Conservation (phyloP, 2,329 filamentous ascomycete genomes). For the Alternaria gansuensis region DNA sequence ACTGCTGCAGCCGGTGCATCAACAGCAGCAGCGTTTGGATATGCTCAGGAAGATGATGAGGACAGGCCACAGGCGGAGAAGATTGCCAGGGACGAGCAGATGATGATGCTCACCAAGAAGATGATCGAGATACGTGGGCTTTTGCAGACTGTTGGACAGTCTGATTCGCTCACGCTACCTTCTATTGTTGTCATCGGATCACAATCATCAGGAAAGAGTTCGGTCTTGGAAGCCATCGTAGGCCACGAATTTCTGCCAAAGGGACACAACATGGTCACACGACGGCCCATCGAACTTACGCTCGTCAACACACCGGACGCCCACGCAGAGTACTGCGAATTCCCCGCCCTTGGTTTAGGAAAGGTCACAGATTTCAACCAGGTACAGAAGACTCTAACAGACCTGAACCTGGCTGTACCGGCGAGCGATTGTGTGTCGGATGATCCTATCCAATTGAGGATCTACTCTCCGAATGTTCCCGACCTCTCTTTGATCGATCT, state of each 20-base stretch:
- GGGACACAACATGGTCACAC: constrained; percentile 98
- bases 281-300: constrained; percentile 93
- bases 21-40: constrained; percentile 79
- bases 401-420: constrained; percentile 92
- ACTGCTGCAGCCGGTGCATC: constrained; percentile 73
- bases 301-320: constrained; percentile 93
- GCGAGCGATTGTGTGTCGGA: constrained; percentile 92
- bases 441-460: constrained; percentile 93
- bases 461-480: constrained; percentile 94
- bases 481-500: constrained; percentile 96
- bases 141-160: constrained; percentile 90
- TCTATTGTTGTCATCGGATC: constrained; percentile 99
- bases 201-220: constrained; percentile 97
- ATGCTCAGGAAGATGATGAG: constrained; percentile 73
- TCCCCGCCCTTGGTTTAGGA: constrained; percentile 87
- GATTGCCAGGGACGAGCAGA: constrained; percentile 88
- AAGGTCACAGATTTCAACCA: constrained; percentile 91
- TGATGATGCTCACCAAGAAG: constrained; percentile 99
- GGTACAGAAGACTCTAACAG: constrained; percentile 92
- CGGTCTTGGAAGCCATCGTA: constrained; percentile 94
- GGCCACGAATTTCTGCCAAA: constrained; percentile 98
- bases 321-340: constrained; percentile 91
- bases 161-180: constrained; percentile 83
- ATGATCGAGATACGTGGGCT: constrained; percentile 99
- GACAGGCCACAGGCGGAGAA: constrained; percentile 71